Conservation (phyloP, 2,329 filamentous ascomycete species). For the Colletotrichum abscissum region DNA sequence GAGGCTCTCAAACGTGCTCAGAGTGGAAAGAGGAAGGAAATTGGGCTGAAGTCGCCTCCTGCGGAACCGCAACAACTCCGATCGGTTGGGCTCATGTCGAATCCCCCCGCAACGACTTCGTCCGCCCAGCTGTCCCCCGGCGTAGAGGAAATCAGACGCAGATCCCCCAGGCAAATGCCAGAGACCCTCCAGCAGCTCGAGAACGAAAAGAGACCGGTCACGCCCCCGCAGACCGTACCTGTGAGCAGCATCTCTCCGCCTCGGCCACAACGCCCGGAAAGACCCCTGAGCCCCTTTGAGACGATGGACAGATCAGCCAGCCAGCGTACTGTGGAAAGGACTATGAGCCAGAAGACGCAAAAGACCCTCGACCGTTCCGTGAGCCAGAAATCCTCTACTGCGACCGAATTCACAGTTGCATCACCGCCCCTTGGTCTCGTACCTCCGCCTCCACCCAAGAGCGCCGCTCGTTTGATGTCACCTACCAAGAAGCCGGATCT, state of each 20-base stretch:
- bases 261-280: conserved; percentile 15
- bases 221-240: conserved; percentile 11
- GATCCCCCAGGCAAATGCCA: conserved; percentile 59
- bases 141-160: conserved; percentile 60
- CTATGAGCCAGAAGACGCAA: conserved; percentile 1
- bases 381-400: conserved; percentile 16
- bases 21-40: conserved; percentile 52
- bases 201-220: neutral
- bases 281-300: conserved; percentile 16
- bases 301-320: conserved; percentile 17
- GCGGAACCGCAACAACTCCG: conserved; percentile 36
- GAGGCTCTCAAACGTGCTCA: conserved; percentile 48
- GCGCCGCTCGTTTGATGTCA: conserved; percentile 15
- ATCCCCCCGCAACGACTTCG: conserved; percentile 53
- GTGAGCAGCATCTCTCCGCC: conserved; percentile 12
- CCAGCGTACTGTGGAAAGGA: neutral
- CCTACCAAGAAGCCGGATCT: conserved; percentile 22
- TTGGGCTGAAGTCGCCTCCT: conserved; percentile 36
- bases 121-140: conserved; percentile 63
- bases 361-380: conserved; percentile 12
- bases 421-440: neutral
- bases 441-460: conserved; percentile 26
- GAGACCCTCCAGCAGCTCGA: conserved; percentile 23
- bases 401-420: neutral
- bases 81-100: conserved; percentile 42